A percentile compares a stretch with the other conserved stretches of the same genome.
These are phyloP conservation scores for Rusavskia elegans DNA, from an alignment of 495 filamentous ascomycete genomes.

Conservation along the genomic window DNA sequence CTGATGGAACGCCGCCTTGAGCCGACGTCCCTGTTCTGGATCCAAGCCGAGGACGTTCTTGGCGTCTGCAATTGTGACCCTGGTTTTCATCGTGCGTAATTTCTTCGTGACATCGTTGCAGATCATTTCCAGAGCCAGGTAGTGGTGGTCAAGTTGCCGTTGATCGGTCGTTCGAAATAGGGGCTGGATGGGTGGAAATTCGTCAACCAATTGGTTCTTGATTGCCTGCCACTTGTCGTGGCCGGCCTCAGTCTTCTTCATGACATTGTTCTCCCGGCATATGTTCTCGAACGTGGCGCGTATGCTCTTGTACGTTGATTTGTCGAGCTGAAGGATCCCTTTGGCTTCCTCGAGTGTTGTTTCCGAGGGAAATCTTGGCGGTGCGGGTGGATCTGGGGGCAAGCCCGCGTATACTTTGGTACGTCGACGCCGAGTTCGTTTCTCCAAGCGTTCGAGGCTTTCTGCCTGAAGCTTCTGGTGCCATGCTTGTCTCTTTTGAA, in stretches of 20 bases:
- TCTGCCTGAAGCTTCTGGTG: conserved; percentile 43
- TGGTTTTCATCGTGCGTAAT: conserved; percentile 45
- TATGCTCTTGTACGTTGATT: conserved; percentile 41
- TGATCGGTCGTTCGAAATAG: conserved; percentile 37
- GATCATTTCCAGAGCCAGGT: conserved; percentile 58
- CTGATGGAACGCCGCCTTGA: conserved; percentile 50
- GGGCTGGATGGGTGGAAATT: conserved; percentile 46
- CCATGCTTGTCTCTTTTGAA: conserved; percentile 38
- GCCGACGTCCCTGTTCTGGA: conserved; percentile 49
- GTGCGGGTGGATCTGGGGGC: conserved; percentile 56
- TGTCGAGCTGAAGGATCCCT: conserved; percentile 47
- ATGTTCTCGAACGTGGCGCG: conserved; percentile 54
- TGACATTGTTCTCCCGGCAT: conserved; percentile 45
- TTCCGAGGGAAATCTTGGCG: conserved; percentile 66
- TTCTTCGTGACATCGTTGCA: conserved; percentile 72
- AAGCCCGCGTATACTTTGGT: conserved; percentile 56
- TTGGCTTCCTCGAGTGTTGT: conserved; percentile 71
- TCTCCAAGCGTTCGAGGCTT: conserved; percentile 44
- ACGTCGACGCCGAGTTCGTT: conserved; percentile 54
- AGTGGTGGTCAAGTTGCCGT: conserved; percentile 33
- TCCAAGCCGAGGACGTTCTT: conserved; percentile 59
- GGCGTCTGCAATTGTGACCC: conserved; percentile 55
- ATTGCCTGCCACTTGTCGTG: conserved; percentile 57
- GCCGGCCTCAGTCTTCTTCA: conserved; percentile 59
- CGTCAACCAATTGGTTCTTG: conserved; percentile 51